Base-by-base conservation (phyloP, 1,139 yeast species). In the Diutina rugosa region DNA sequence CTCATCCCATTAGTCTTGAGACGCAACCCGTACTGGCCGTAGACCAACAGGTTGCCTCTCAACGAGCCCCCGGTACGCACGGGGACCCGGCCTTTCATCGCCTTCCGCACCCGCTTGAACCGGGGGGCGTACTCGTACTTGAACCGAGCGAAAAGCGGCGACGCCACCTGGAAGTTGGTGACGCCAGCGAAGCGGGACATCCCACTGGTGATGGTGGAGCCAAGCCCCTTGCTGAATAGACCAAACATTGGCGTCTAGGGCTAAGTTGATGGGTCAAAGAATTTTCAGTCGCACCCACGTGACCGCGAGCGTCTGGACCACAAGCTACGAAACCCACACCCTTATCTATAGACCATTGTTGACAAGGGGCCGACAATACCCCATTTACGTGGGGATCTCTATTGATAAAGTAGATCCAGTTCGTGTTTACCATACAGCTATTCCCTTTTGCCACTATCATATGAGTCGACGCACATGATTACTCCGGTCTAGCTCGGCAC, bases 31-130 rank as follows among this genome's bases (percentile, higher is more conserved):
- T 82, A 89, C 38, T 81, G 78, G 32, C 99, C 99, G 65, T 85
- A 87, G 60, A 82, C 84, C 41, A 93, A 69, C 4, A 87, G 78
- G 57, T 93, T 87, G 28, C 99, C 99, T 68, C 88, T 90, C 58
- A 81, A 77, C 3, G 97, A 90, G 4, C 98, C 98, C 58, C 99
- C 99, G 16, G 87, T 88, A 69, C 97, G 87, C 26, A 91, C 97
- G 2, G 95, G 82, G 7, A 95, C 97, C 64, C 97, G 80, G 51
- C 99, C 99, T 69, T 93, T 95, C 71, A 90, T 91, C 54, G 91
- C 90, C 72, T 93, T 93, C 64, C 84, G 79, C 58, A 85, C 78
- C 59, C 78, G 74, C 63, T 82, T 84, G 72, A 80, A 86, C 66
- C 96, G 79, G 55, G 97, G 97, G 6, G 93, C 90, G 67, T 87